phyloP scores from a whole-genome alignment of 2,329 filamentous ascomycete genomes.

The Exophiala xenobiotica region DNA sequence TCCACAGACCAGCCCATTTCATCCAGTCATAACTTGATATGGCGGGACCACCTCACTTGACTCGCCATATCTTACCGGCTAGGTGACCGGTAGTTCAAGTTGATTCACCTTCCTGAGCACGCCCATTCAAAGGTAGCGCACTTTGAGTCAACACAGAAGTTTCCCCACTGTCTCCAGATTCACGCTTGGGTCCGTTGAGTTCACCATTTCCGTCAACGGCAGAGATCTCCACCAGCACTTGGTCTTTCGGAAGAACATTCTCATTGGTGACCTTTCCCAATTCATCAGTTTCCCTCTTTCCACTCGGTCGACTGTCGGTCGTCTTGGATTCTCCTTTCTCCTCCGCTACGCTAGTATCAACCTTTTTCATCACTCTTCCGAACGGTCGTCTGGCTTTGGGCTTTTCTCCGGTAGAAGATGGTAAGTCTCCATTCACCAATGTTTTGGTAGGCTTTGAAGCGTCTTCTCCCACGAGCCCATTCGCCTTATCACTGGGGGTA shows the following conservation, averaged over 20 bases:
- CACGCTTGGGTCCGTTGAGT: constrained; percentile 5
- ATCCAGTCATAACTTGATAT: not conserved
- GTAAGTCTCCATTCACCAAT: constrained; percentile 6
- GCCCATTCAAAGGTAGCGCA: not conserved
- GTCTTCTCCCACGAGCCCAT: constrained; percentile 4
- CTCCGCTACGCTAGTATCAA: constrained; percentile 15
- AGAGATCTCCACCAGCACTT: not conserved
- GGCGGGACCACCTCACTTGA: not conserved
- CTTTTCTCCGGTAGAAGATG: constrained; percentile 17
- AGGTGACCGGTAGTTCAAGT: too few relatives aligned
- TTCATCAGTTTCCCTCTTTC: constrained; percentile 25
- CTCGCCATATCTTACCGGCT: not conserved
- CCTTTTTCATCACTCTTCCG: constrained; percentile 24
- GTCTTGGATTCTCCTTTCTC: constrained; percentile 6
- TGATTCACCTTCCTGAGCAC: not conserved
- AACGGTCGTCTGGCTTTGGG: constrained; percentile 25
- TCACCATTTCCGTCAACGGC: constrained; percentile 7
- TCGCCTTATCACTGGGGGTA: constrained; percentile 20
- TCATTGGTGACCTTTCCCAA: constrained; percentile 26
- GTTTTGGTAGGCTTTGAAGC: constrained; percentile 4
- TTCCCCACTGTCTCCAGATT: not conserved
- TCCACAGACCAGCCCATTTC: not conserved
- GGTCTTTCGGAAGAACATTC: constrained; percentile 10
- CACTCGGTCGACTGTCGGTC: constrained; percentile 18
- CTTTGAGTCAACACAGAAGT: not conserved